phyloP scores from a whole-genome alignment of 2,329 filamentous ascomycete genomes.

The Moelleriella libera region DNA sequence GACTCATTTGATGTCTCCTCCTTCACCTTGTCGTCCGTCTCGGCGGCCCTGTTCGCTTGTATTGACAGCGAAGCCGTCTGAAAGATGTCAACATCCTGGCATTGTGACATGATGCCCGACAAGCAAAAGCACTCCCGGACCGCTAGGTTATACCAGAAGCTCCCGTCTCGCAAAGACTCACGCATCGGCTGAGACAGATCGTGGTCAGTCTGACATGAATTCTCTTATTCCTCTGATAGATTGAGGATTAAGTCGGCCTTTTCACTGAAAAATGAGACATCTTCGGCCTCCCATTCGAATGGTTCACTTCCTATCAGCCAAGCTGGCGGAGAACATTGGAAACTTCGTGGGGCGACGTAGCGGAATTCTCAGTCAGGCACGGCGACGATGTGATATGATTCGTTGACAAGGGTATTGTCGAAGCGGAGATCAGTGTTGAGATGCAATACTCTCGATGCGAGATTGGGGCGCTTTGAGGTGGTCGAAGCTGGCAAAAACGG shows the following conservation, averaged over 20 bases:
- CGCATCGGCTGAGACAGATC: constrained; percentile 1
- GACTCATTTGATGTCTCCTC: too few relatives aligned
- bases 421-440: background rate
- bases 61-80: background rate
- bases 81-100: background rate
- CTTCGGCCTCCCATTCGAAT: constrained; percentile 1
- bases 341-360: constrained; percentile 2
- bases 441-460: background rate
- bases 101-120: constrained; percentile 1
- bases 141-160: constrained; percentile 1
- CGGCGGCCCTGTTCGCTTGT: too few relatives aligned
- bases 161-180: constrained; percentile 1
- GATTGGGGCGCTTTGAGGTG: background rate
- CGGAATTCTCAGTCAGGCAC: constrained; percentile 3
- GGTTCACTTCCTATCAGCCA: constrained; percentile 2
- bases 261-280: background rate
- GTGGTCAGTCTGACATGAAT: background rate
- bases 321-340: constrained; percentile 2
- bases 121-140: constrained; percentile 2
- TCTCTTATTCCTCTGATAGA: constrained; percentile 1
- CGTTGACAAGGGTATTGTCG: constrained; percentile 2
- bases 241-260: constrained; percentile 1
- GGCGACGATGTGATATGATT: constrained; percentile 1
- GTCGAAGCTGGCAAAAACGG: background rate
- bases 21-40: too few relatives aligned